Base-by-base conservation (phyloP, 495 filamentous ascomycete genomes). In the Aspergillus taichungensis region DNA sequence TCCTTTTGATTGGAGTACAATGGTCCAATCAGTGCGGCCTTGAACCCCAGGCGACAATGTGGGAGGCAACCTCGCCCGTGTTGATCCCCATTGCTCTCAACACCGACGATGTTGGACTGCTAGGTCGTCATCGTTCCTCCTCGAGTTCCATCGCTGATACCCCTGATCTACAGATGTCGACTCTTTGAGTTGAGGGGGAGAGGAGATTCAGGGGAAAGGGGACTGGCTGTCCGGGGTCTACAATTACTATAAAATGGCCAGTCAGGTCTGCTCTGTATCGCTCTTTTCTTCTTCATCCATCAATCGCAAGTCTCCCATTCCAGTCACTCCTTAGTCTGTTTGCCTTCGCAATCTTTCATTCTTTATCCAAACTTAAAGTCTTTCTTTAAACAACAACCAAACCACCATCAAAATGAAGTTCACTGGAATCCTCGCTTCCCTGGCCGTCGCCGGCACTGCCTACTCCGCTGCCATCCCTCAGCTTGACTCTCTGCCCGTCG, bases 391-490 rank as follows among this genome's bases (percentile, higher is more conserved):
- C n/a, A n/a, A 43, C 9, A 40, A 33, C 11, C 33, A 28, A 46
- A 13, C 18, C 28, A 40, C 34, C 44, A 43, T 49, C 46, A 64
- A 38, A 40, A 71, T 69, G 67, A 71, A 69, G 61, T 62, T 69
- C 59, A 62, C 63, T 50, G 60, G 59, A 55, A 50, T 61, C 30
- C n/a, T 53, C 14, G 52, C 53, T 18, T 51, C 53, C 24, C 48
- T 61, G 14, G 58, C 58, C 27, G 31, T 58, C 42, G 51, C 53
- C 36, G 47, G 55, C 51, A 50, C 53, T 49, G 55, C 48, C 42
- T 52, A 50, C 18, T 51, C 55, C 34, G 50, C 49, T 42, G 58
- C 51, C 36, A 41, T 61, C 13, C 58, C 31, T 43, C 40, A n/a
- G 13, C 29, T 35, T 24, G 12, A 58, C 37, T 30, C 46, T 13